phyloP scores from a whole-genome alignment of 2,329 filamentous ascomycete species.

The Sclerotinia subarctica region DNA sequence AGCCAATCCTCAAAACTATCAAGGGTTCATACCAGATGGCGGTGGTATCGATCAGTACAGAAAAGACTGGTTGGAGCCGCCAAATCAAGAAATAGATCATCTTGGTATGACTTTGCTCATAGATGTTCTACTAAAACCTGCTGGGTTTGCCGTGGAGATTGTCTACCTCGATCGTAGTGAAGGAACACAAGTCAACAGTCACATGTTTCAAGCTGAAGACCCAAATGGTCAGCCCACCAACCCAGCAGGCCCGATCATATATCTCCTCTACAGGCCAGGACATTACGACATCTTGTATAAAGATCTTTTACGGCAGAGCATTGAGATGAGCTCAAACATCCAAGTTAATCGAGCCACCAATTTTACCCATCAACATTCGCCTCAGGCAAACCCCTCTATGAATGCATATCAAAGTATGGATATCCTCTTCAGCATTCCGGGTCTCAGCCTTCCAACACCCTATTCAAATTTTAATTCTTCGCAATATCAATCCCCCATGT shows the following conservation, averaged over 20 bases:
- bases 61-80: slow-evolving; percentile 65
- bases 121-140: slow-evolving; percentile 75
- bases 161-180: slow-evolving; percentile 86
- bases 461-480: slow-evolving; percentile 31
- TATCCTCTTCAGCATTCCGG: slow-evolving; percentile 34
- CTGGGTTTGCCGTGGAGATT: slow-evolving; percentile 78
- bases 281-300: slow-evolving; percentile 96
- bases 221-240: slow-evolving; percentile 38
- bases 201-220: slow-evolving; percentile 43
- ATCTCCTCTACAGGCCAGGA: slow-evolving; percentile 65
- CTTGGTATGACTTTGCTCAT: slow-evolving; percentile 76
- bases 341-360: slow-evolving; percentile 52
- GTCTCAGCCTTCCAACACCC: slow-evolving; percentile 29
- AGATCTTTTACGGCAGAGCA: slow-evolving; percentile 37
- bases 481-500: slow-evolving; percentile 29
- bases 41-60: slow-evolving; percentile 65
- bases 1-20: slow-evolving; percentile 65
- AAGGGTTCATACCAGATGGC: slow-evolving; percentile 64
- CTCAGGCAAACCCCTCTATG: slow-evolving; percentile 39
- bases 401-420: slow-evolving; percentile 40
- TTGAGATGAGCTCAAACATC: slow-evolving; percentile 40
- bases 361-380: slow-evolving; percentile 47
- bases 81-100: slow-evolving; percentile 83
- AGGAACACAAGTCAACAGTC: slow-evolving; percentile 68
- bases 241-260: slow-evolving; percentile 50